A percentile compares a stretch with the other conserved stretches of the same genome.
Evolutionary conservation across 805 yeast species (phyloP).

Genomic region (Metschnikowia kofuensis): DNA sequence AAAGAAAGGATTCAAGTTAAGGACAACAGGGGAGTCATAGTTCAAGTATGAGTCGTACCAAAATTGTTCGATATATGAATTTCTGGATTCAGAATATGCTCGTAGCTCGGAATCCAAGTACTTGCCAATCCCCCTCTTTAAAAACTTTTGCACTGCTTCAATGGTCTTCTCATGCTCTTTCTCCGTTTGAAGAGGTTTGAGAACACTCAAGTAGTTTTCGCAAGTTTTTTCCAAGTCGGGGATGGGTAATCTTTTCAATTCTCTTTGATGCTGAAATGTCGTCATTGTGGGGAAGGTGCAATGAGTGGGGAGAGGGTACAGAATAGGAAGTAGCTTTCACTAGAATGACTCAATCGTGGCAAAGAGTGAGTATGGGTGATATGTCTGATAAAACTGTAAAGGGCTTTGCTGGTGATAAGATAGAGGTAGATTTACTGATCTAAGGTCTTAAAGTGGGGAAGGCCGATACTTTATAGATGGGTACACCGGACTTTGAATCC

Average conservation of each 20-base stretch:
- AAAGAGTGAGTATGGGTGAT: not conserved
- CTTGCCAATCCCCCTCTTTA: conserved; percentile 51
- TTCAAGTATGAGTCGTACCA: conserved; percentile 90
- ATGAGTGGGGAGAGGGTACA: not conserved
- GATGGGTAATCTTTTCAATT: conserved; percentile 69
- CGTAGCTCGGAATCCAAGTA: conserved; percentile 61
- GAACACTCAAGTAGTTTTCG: conserved; percentile 56
- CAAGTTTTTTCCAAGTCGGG: conserved; percentile 74
- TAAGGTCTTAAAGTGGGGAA: not conserved
- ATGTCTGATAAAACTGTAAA: not conserved
- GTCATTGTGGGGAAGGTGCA: conserved; percentile 1
- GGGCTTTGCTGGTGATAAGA: not conserved
- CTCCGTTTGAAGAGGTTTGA: conserved; percentile 80
- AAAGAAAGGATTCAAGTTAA: conserved; percentile 87
- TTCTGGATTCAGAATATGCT: conserved; percentile 57
- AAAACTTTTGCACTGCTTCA: conserved; percentile 54
- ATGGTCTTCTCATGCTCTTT: conserved; percentile 62
- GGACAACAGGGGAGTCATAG: conserved; percentile 87
- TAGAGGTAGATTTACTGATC: not conserved
- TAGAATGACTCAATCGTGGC: no score
- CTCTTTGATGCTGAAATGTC: conserved; percentile 58
- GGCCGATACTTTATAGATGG: conserved; percentile 4
- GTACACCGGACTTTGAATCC: conserved; percentile 10
- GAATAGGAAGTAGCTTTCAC: no score
- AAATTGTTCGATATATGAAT: conserved; percentile 87